Evolutionary conservation across 495 filamentous ascomycete genomes (phyloP), one percentile per base, ranked within the genome.

Genomic region (Aspergillus wentii): DNA sequence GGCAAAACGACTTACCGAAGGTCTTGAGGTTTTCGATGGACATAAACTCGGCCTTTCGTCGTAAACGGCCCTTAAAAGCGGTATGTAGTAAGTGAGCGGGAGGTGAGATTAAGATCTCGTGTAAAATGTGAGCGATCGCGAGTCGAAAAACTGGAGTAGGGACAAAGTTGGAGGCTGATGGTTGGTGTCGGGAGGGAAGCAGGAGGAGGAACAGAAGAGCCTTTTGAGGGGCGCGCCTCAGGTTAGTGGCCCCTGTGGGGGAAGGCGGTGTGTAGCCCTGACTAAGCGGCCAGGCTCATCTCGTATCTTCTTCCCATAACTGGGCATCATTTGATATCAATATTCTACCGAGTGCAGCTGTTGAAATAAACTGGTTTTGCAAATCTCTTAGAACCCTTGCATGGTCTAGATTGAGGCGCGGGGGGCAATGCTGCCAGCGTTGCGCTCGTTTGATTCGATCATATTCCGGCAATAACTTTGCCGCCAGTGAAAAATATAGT

Each of bases 1-100:
- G 59, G 52, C 48, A 47, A 50, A 38, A 38, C 38, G 32, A 78
- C 89, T 70, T 67, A 95, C 90, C 92, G 84, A 91, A 92, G 80
- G 88, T 84, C 82, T 94, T 95, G 73, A 96, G 87, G 80, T 97
- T 96, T 92, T 95, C 86, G 88, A 95, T 95, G 83, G 89, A 94
- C 90, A 95, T 96, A 94, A 94, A 95, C 85, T 88, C 72, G 71
- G 62, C 61, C 61, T 72, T 66, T 69, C 40, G 44, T 52, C 30
- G 40, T 52, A 62, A 69, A 63, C 46, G 57, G 56, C 51, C 51
- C 55, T 68, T 63, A 62, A 64, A 66, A 69, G 55, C 50, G 51
- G 55, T 59, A 21, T 65, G 56, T 50, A 47, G 48, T 49, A 53
- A 54, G 30, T 51, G 39, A 61, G 42, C 39, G 44, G 40, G 47